A percentile compares a stretch with the other conserved stretches of the same genome.
Evolutionary conservation across 805 yeast genomes (phyloP).

Genomic region (Candida morakotiae): DNA sequence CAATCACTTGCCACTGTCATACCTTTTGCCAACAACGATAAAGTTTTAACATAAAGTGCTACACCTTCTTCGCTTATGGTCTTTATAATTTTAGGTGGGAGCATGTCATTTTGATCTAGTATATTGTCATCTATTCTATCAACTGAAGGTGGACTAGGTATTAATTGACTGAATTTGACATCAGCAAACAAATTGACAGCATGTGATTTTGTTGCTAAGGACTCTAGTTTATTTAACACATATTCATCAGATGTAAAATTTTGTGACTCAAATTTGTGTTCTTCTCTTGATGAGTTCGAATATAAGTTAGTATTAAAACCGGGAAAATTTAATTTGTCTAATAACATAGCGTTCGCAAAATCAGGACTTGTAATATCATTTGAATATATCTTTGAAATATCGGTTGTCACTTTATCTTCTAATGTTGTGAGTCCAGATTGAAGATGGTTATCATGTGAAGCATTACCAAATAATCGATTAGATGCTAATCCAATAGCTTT

Average conservation of each 20-base stretch:
- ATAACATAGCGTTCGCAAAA: slow-evolving; percentile 31
- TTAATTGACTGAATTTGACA: slow-evolving; percentile 79
- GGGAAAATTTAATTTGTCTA: slow-evolving; percentile 32
- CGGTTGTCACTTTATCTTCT: slow-evolving; percentile 2
- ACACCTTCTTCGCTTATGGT: slow-evolving; percentile 81
- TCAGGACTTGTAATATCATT: slow-evolving; percentile 24
- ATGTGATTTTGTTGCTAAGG: slow-evolving; percentile 83
- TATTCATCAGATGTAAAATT: slow-evolving; percentile 25
- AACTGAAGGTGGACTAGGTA: slow-evolving; percentile 65
- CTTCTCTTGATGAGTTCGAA: neutral
- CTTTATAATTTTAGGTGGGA: slow-evolving; percentile 56
- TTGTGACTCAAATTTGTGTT: neutral
- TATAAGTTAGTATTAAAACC: slow-evolving; percentile 19
- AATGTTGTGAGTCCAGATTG: neutral
- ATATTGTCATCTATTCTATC: slow-evolving; percentile 35
- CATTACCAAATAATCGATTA: slow-evolving; percentile 70
- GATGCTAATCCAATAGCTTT: slow-evolving; percentile 87
- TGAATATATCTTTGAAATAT: slow-evolving; percentile 12
- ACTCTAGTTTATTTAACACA: slow-evolving; percentile 52
- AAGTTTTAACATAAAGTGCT: slow-evolving; percentile 75
- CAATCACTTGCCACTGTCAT: slow-evolving; percentile 84
- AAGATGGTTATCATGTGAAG: slow-evolving; percentile 3
- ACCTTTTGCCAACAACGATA: slow-evolving; percentile 78
- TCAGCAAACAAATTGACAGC: slow-evolving; percentile 88
- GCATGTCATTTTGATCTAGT: slow-evolving; percentile 34